Base-by-base conservation (phyloP, 2,329 filamentous ascomycete species). In the Arthrinium phaeospermum region DNA sequence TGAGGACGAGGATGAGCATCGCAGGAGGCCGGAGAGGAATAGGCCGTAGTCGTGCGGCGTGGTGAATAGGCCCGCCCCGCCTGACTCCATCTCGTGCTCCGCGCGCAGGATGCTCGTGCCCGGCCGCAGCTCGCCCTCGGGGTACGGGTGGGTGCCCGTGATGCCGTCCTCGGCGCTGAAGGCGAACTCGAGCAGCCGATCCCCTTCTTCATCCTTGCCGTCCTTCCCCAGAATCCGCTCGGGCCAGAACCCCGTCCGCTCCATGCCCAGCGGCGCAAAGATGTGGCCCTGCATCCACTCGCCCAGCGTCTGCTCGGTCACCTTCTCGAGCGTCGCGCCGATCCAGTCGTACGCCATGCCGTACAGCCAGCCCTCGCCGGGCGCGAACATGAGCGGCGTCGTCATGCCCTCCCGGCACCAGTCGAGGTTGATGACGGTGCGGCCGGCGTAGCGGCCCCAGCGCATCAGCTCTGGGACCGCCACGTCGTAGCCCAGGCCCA, bases 321-420 rank as follows among this genome's bases (percentile, higher is more conserved):
- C 64, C 5, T 77, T 77, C 76, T 87, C 84, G 5, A 89, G 77
- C 0, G 84, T 78, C 6, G 83, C 72, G 3, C 85, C 86, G 0
- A 84, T 86, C 82, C 85, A 89, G 79, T 89, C 87, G 57, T 84
- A 72, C 0, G 79, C 78, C 4, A 81, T 76, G 5, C 83, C 80
- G 73, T 87, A 87, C 37, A 76, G 73, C 84, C 82, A 87, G 10
- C 78, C 78, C 1, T 79, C 78, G 0, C 86, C 86, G 0, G 86
- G 86, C 71, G 87, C 83, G 74, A 81, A 85, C 22, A 78, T 53
- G 19, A 87, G 80, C 2, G 85, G 83, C 16, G 80, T 77, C 30
- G 75, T 75, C 73, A 81, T 84, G 3, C 78, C 72, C 37, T 82
- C 73, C 46, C 80, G 77, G 46, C 75, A 81, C 73, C 78, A 82